Percentiles rank a stretch among this genome's conserved stretches.
Evolutionary conservation across 2,329 filamentous ascomycete species (phyloP).

Genomic region (Neurospora sp.): DNA sequence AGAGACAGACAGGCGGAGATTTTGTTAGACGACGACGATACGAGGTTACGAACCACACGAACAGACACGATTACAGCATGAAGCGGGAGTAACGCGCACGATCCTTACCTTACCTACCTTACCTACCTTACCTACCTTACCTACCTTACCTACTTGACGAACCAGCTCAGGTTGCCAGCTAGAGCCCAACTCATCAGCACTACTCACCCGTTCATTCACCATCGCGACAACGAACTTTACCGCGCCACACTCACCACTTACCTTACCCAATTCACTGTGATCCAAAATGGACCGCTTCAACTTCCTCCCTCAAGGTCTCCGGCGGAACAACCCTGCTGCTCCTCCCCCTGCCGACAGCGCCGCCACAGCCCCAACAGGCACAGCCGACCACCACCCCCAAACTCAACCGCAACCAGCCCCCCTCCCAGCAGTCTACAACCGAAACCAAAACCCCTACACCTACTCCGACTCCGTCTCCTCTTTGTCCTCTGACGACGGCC

Average conservation of each 20-base stretch:
- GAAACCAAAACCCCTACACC: not conserved
- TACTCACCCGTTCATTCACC: not conserved
- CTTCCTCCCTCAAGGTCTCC: conserved; percentile 9
- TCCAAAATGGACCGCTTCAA: conserved; percentile 16
- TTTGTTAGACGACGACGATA: not conserved
- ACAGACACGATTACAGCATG: not conserved
- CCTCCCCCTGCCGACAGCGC: not conserved
- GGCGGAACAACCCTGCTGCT: not conserved
- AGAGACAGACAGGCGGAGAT: not conserved
- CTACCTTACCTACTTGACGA: too few relatives aligned
- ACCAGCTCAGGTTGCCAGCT: not conserved
- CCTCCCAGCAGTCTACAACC: not conserved
- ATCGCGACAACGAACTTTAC: not conserved
- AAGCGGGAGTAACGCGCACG: not conserved
- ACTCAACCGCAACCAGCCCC: not conserved
- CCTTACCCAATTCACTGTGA: too few relatives aligned
- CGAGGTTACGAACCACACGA: not conserved
- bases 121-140: too few relatives aligned
- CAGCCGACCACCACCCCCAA: not conserved
- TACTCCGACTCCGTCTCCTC: not conserved
- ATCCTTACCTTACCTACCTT: not conserved
- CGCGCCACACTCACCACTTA: not conserved
- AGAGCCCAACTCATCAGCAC: too few relatives aligned
- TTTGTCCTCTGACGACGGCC: not conserved
- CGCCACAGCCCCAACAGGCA: not conserved